Evolutionary conservation across 129 eudicot species (phyloP), one percentile per base, ranked within the genome.

Genomic region (Flaveria ramosissima): DNA sequence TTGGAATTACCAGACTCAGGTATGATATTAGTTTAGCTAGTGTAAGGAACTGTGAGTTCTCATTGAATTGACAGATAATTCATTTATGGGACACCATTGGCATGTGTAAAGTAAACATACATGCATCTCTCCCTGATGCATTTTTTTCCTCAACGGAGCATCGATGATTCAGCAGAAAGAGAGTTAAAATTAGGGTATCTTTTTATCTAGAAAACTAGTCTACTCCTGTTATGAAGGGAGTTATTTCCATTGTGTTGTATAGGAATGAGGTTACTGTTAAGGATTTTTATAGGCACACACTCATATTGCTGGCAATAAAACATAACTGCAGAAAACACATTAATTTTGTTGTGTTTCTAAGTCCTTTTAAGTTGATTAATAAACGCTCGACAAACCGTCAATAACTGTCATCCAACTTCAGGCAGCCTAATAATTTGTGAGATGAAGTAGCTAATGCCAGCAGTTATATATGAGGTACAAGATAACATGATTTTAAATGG

Each of bases 201-300:
- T 52, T 43, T 47, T 52, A 20, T 62, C 48, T 47, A 75, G 72
- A 17, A 17, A 60, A 32, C 19, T 47, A 47, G 39, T 46, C 20
- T 30, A 7, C 1, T 24, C 50, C 21, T 75, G 47, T 45, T 47
- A 19, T 61, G 79, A 47, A 62, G 12, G 46, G 45, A 75, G 24
- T 39, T 24, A n/a, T 74, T 23, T 61, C 14, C 13, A 6, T 24
- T 61, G 71, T 41, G 27, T 45, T 47, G 71, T 48, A 73, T 39
- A 19, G 53, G 13, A 36, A 73, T 6, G 21, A 7, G 14, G 66
- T 55, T 55, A 72, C 16, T 48, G 13, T 36, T 43, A 11, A 52
- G 66, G 66, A 72, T 72, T 72, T 36, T 14, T 12, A 41, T 73
- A 30, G 64, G 53, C 17, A 75, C 64, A 16, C 64, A 65, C 23